Conservation (phyloP, 2,329 filamentous ascomycete genomes). For the Sodiomyces alkalinus region DNA sequence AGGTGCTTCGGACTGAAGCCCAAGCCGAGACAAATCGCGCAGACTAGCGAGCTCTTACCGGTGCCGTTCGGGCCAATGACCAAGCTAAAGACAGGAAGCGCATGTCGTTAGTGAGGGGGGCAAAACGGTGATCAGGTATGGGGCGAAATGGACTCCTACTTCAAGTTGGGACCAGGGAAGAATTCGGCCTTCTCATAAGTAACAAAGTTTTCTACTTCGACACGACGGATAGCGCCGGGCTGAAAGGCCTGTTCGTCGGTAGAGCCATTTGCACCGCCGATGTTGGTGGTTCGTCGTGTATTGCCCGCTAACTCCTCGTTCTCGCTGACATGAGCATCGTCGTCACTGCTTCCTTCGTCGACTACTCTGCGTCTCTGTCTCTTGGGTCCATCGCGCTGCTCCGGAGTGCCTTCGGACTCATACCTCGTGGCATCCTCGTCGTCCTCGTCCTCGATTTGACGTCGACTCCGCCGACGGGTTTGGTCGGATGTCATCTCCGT, state of each 20-base stretch:
- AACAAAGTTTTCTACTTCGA: slow-evolving; percentile 78
- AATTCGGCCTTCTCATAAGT: slow-evolving; percentile 92
- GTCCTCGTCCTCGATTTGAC: slow-evolving; percentile 22
- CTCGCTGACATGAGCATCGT: slow-evolving; percentile 7
- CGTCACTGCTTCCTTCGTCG: slow-evolving; percentile 4
- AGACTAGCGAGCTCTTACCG: slow-evolving; percentile 93
- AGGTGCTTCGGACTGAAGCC: slow-evolving; percentile 72
- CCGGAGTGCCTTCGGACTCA: slow-evolving; percentile 11
- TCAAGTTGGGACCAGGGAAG: slow-evolving; percentile 77
- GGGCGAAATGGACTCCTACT: too few species aligned
- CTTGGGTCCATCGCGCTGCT: slow-evolving; percentile 12
- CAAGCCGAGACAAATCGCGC: slow-evolving; percentile 85
- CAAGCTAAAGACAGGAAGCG: too few species aligned
- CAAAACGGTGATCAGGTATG: too few species aligned
- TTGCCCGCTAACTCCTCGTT: slow-evolving; percentile 3
- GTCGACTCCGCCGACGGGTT: slow-evolving; percentile 25
- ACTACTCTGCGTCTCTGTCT: slow-evolving; percentile 16
- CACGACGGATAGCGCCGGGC: slow-evolving; percentile 76
- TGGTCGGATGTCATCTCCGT: background rate
- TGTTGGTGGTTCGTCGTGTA: background rate
- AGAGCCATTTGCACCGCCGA: slow-evolving; percentile 4
- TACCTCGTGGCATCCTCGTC: slow-evolving; percentile 16
- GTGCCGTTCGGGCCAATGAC: slow-evolving; percentile 98
- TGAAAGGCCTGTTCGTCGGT: slow-evolving; percentile 28
- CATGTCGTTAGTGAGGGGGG: too few species aligned